Base-by-base conservation (phyloP, 2,329 filamentous ascomycete genomes). In the Fusarium ramigenum region DNA sequence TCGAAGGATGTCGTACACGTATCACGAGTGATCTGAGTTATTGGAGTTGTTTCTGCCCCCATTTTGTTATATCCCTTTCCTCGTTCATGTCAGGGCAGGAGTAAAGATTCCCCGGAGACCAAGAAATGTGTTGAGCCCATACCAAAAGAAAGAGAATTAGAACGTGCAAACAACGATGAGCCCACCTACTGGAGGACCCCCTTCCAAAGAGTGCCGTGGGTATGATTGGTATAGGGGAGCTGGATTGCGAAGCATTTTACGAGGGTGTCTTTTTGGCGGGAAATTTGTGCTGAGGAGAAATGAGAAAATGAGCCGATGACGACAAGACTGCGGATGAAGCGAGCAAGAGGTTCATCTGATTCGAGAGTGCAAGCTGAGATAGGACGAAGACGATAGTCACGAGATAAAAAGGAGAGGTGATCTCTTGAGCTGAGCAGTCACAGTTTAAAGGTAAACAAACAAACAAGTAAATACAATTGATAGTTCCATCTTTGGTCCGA, bases 101-200 rank as follows among this genome's bases (percentile, higher is more conserved):
- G 74, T 75, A 62, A 73, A 78, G 71, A 78, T 75, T 78, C 74
- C 75, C 76, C 76, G 67, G 76, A 75, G 73, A 76, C 43, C 64
- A 75, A 68, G 73, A 78, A 72, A 67, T 39, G 68, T 71, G 75
- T 75, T 70, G 72, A 69, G 76, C 73, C 76, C 75, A 64, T 70
- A 61, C 66, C 63, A 76, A 78, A 76, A 78, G 74, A 78, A 78
- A 78, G 75, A 78, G 65, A 66, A 43, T 75, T 78, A 78, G 76
- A 78, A 69, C 69, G 72, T 78, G 76, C 76, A 78, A 77, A 76
- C 76, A 77, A 78, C 70, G 73, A 77, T 74, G 74, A 75, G 66
- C 70, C 74, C 70, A 69, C 63, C 39, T 73, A 64, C 66, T 70
- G 75, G 69, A 76, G 70, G 69, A 62, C 59, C 65, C 68, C 49